A percentile compares a stretch with the other conserved stretches of the same genome.
These are phyloP conservation scores for Lachnellula hyalina DNA, from an alignment of 2,329 filamentous ascomycete genomes.

Conservation along the genomic window DNA sequence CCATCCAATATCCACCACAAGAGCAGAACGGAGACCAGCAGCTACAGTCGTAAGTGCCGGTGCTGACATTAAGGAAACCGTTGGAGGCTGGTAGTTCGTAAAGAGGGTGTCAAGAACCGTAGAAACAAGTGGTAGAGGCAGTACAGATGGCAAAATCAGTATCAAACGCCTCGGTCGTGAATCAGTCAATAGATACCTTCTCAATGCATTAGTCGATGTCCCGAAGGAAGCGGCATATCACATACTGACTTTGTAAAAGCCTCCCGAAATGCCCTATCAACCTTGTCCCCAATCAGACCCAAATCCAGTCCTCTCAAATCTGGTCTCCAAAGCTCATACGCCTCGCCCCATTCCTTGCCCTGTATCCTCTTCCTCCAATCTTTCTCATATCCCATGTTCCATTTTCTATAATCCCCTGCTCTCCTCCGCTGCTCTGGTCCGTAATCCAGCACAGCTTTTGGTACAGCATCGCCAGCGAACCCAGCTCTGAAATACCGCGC, in stretches of 20 bases:
- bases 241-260: slow-evolving; percentile 72
- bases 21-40: slow-evolving; percentile 76
- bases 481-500: slow-evolving; percentile 74
- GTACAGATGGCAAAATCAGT: slow-evolving; percentile 68
- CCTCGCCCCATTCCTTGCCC: slow-evolving; percentile 54
- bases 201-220: slow-evolving; percentile 9
- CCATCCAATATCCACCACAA: slow-evolving; percentile 92
- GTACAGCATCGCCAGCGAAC: slow-evolving; percentile 76
- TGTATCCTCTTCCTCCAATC: slow-evolving; percentile 43
- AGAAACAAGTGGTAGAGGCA: slow-evolving; percentile 75
- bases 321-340: slow-evolving; percentile 71
- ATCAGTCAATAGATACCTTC: slow-evolving; percentile 62
- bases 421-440: slow-evolving; percentile 71
- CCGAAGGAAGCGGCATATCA: slow-evolving; percentile 25
- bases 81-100: slow-evolving; percentile 70
- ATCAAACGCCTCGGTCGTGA: slow-evolving; percentile 69
- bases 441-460: slow-evolving; percentile 67
- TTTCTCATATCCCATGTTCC: slow-evolving; percentile 49
- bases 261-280: slow-evolving; percentile 77
- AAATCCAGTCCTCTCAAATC: slow-evolving; percentile 71
- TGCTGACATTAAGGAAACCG: slow-evolving; percentile 73
- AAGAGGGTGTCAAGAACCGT: slow-evolving; percentile 74
- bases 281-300: slow-evolving; percentile 75
- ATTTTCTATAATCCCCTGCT: slow-evolving; percentile 74
- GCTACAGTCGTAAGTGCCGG: slow-evolving; percentile 70